Evolutionary conservation across 805 yeast species (phyloP), one percentile per base, ranked within the genome.

Genomic region (Candida rishiriensis): DNA sequence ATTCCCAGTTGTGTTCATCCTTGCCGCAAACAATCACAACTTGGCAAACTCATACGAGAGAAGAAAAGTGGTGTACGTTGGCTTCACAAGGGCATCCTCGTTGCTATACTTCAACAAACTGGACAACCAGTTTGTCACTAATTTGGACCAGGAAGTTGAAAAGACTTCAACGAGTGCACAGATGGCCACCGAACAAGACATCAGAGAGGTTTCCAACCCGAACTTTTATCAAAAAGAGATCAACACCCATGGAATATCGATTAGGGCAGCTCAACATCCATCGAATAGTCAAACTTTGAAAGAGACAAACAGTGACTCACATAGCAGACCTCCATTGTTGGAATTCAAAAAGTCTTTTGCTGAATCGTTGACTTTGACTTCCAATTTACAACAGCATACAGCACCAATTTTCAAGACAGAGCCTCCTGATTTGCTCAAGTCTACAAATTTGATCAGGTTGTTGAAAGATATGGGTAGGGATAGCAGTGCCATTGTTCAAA

Each of bases 1-100:
- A 49, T 83, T 79, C 52, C 88, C 89, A 0, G 68, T 83, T 11
- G 88, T 82, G 1, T 83, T 84, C 59, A 52, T 83, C 3, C 50
- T 70, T 9, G 52, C 62, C 2, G 49, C 53, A 11, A 56, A 54
- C 45, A 56, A 54, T 43, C 39, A 39, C 40, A 42, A 46, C 29
- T 31, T 52, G 12, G 10, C 21, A 10, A 31, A 44, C 13, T 59
- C 35, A 16, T 46, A 49, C 1, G 65, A 61, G 13, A 70, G 68
- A 13, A 64, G 68, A 13, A 67, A 80, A 38, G 57, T 78, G 11
- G 63, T 77, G 14, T 85, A 83, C 56, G 89, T 84, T 2, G 90
- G 81, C 1, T 64, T 75, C 56, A 83, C 90, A 0, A 69, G 91
- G 48, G 85, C 90, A 0, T 71, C 68, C 30, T 60, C 68, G 17